Evolutionary conservation across 2,329 filamentous ascomycete species (phyloP).

Genomic region (Phialophora tarda): DNA sequence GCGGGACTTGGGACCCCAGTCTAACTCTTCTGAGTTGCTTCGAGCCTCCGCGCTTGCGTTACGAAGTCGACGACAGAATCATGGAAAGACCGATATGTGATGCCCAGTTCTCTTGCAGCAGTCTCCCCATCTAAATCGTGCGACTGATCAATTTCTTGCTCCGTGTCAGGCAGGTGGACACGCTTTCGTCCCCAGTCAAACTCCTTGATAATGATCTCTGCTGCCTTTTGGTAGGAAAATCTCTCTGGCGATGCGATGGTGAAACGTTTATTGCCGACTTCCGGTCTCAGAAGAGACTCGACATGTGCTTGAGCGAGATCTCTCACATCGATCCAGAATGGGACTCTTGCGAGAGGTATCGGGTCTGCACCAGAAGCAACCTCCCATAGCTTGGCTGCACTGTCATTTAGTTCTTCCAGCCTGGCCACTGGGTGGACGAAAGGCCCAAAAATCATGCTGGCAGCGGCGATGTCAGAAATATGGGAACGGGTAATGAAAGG

Average conservation of each 20-base stretch:
- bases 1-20: not conserved
- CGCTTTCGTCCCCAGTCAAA: constrained; percentile 46
- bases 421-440: constrained; percentile 48
- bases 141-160: constrained; percentile 22
- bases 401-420: constrained; percentile 50
- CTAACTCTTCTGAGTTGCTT: not conserved
- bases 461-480: not conserved
- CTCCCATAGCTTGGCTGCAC: constrained; percentile 48
- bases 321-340: constrained; percentile 46
- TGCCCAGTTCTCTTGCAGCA: constrained; percentile 18
- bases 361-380: constrained; percentile 41
- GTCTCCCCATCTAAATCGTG: constrained; percentile 22
- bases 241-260: constrained; percentile 50
- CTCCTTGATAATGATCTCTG: constrained; percentile 50
- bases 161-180: not conserved
- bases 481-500: not conserved
- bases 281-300: constrained; percentile 51
- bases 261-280: constrained; percentile 51
- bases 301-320: constrained; percentile 56
- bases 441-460: constrained; percentile 52
- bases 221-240: constrained; percentile 56
- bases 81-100: constrained; percentile 24
- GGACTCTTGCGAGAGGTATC: not conserved
- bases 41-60: not conserved
- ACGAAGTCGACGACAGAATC: constrained; percentile 31